Base-by-base conservation (phyloP, 768 basidiomycete genomes). In the Chlorophyllum brunneum region DNA sequence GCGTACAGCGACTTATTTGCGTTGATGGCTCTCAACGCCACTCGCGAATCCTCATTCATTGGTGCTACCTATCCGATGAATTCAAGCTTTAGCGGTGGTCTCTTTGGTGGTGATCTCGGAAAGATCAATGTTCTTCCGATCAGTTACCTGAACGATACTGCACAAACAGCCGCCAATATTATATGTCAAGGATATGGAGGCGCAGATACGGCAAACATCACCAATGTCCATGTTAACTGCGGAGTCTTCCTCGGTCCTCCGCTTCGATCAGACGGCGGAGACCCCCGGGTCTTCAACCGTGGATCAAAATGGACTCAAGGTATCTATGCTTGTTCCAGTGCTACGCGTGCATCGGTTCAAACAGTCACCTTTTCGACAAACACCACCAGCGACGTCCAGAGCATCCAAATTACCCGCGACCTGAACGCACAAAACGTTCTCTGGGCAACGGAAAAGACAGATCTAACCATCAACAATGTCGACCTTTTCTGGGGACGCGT, bases 251-350 rank as follows among this genome's bases (percentile, higher is more conserved):
- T 60, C 2, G 61, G 50, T 0, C 60, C 62, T 3, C 58, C 61
- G 4, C 48, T 54, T 24, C 57, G 62, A 11, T 45, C 59, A 2
- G 62, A 63, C 9, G 56, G 54, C 29, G 62, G 62, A 4, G 61
- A 63, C 37, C 33, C 56, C 0, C 40, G 49, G 15, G 2, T 55
- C 4, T 51, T 50, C 6, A 48, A 27, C 5, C 46, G 38, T 1
- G 58, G 58, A n/a, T 63, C 62, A 24, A 63, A 56, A 7, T 63
- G 61, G 61, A 45, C 44, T 13, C 62, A 63, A 22, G 46, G 48
- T 13, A 9, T 61, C 15, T 54, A 57, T 20, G 37, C 38, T 4
- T 63, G 62, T 23, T 58, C 62, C 1, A 59, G 61, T 29, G 51
- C 48, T 9, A 63, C 59, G 8, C 51, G 41, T 44, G 51, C 51